Evolutionary conservation across 192 early-diverging fungal genomes (phyloP).

Genomic region (Gorgonomyces haynaldii): DNA sequence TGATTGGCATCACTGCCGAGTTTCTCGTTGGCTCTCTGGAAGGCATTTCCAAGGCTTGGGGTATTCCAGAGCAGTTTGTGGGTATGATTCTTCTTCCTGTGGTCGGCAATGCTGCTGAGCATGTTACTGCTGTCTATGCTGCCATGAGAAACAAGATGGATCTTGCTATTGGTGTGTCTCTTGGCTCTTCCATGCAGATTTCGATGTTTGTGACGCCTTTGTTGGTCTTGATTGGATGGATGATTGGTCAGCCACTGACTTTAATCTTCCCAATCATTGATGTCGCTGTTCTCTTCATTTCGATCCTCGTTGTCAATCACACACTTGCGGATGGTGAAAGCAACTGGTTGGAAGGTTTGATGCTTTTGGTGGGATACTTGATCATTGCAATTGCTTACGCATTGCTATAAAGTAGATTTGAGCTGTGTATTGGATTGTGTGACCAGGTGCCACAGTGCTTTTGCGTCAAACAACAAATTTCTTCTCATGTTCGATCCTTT

Average conservation of each 20-base stretch:
- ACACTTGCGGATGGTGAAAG: slow-evolving; percentile 66
- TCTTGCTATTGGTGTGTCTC: slow-evolving; percentile 67
- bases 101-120: slow-evolving; percentile 85
- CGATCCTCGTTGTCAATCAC: slow-evolving; percentile 29
- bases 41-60: slow-evolving; percentile 56
- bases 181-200: slow-evolving; percentile 87
- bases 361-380: slow-evolving; percentile 69
- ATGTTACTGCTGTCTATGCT: slow-evolving; percentile 71
- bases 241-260: slow-evolving; percentile 65
- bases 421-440: no score
- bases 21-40: slow-evolving; percentile 75
- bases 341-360: slow-evolving; percentile 86
- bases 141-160: slow-evolving; percentile 87
- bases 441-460: no score
- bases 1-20: slow-evolving; percentile 75
- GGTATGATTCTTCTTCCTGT: slow-evolving; percentile 85
- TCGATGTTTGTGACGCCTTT: slow-evolving; percentile 40
- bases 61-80: slow-evolving; percentile 69
- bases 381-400: slow-evolving; percentile 79
- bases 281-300: slow-evolving; percentile 69
- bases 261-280: slow-evolving; percentile 76
- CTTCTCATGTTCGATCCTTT: no score
- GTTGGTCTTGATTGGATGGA: slow-evolving; percentile 68
- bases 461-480: no score
- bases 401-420: slow-evolving; percentile 35